Evolutionary conservation across 768 basidiomycete species (phyloP).

Genomic region (Boletales sp.): DNA sequence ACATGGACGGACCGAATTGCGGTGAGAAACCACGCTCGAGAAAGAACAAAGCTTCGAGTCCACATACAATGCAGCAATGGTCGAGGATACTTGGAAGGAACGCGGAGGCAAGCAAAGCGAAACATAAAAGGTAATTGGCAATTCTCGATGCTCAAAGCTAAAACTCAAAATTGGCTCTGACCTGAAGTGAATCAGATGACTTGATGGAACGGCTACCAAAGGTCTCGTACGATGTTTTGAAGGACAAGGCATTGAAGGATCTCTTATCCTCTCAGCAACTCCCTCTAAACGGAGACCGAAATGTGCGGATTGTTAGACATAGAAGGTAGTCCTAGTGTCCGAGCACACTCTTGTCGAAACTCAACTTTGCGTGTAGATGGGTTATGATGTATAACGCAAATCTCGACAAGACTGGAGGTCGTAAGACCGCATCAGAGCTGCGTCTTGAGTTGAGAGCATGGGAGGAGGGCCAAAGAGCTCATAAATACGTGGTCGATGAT

Average conservation of each 20-base stretch:
- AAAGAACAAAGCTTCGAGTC: conserved; percentile 20
- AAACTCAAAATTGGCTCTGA: conserved; percentile 17
- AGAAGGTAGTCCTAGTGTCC: conserved; percentile 39
- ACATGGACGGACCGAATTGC: conserved; percentile 60
- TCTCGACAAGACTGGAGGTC: conserved; percentile 51
- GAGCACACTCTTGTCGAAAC: neutral
- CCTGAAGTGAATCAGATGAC: conserved; percentile 29
- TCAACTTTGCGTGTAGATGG: conserved; percentile 46
- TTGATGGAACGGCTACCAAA: conserved; percentile 52
- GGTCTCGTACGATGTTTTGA: conserved; percentile 60
- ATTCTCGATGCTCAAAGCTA: neutral
- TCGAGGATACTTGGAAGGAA: conserved; percentile 34
- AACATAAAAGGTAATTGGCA: conserved; percentile 25
- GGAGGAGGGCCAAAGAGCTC: conserved; percentile 49
- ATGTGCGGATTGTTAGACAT: conserved; percentile 52
- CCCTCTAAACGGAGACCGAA: conserved; percentile 49
- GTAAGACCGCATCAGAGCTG: conserved; percentile 46
- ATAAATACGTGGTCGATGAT: conserved; percentile 35
- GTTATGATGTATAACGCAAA: conserved; percentile 69
- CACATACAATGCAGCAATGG: conserved; percentile 38
- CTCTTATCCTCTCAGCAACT: conserved; percentile 51
- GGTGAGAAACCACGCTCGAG: conserved; percentile 20
- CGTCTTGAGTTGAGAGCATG: conserved; percentile 52
- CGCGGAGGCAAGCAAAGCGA: conserved; percentile 41
- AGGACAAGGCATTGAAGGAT: conserved; percentile 56